Percentiles rank a stretch among this genome's conserved stretches.
phyloP scores from a whole-genome alignment of 192 early-diverging fungal genomes.

The Coemansia sp. region DNA sequence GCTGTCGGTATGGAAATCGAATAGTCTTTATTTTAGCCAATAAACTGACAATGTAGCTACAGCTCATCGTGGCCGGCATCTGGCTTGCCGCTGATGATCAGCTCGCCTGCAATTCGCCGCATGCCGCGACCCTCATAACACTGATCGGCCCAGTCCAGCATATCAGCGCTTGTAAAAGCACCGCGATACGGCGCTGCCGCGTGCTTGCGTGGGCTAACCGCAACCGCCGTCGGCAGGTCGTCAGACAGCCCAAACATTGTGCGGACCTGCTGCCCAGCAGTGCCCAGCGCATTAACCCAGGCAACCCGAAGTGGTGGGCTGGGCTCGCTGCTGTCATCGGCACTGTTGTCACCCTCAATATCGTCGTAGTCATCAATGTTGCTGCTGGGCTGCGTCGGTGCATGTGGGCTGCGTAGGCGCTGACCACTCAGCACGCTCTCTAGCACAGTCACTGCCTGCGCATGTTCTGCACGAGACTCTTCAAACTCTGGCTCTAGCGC shows the following conservation, averaged over 20 bases:
- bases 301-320: slow-evolving; percentile 51
- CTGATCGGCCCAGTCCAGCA: slow-evolving; percentile 61
- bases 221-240: slow-evolving; percentile 61
- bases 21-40: neutral
- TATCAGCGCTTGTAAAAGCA: slow-evolving; percentile 57
- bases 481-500: slow-evolving; percentile 35
- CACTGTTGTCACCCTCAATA: slow-evolving; percentile 36
- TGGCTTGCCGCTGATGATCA: slow-evolving; percentile 29
- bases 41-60: neutral
- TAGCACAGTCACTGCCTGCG: slow-evolving; percentile 20
- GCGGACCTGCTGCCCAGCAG: slow-evolving; percentile 47
- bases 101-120: slow-evolving; percentile 52
- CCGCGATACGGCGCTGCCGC: slow-evolving; percentile 63
- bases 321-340: slow-evolving; percentile 27
- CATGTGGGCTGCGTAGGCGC: slow-evolving; percentile 30
- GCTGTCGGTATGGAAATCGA: neutral
- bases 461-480: slow-evolving; percentile 41
- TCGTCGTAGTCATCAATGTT: slow-evolving; percentile 41
- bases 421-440: slow-evolving; percentile 21
- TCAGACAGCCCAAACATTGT: slow-evolving; percentile 59
- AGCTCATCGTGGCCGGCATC: slow-evolving; percentile 33
- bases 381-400: neutral
- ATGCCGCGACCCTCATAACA: slow-evolving; percentile 35
- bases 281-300: slow-evolving; percentile 63
- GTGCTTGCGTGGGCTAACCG: slow-evolving; percentile 59